Percentiles rank a stretch among this genome's conserved stretches.
phyloP scores from a whole-genome alignment of 345 rosid species.

The Tarenaya hassleriana region DNA sequence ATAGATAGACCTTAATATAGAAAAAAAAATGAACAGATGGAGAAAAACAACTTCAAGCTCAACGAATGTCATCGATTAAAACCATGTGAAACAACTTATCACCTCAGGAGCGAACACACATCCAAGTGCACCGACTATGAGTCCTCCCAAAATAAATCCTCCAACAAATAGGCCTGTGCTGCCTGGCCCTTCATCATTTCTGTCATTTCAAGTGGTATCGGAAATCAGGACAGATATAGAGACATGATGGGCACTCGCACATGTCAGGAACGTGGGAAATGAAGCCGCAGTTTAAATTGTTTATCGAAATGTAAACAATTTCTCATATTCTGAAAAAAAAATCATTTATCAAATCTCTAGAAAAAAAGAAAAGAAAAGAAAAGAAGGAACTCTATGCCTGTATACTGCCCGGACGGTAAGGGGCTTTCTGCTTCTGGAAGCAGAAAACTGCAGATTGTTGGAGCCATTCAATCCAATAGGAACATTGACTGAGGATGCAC shows the following conservation, averaged over 20 bases:
- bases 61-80: not conserved
- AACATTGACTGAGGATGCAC: constrained; percentile 33
- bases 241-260: not conserved
- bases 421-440: constrained; percentile 41
- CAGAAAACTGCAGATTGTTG: constrained; percentile 34
- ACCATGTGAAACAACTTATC: constrained; percentile 17
- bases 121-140: constrained; percentile 85
- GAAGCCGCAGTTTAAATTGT: not conserved
- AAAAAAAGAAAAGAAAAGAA: not conserved
- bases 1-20: not conserved
- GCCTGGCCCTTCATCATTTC: constrained; percentile 59
- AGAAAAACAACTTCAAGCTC: not conserved
- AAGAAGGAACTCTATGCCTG: constrained; percentile 38
- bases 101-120: constrained; percentile 98
- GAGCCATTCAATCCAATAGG: constrained; percentile 36
- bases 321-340: no score
- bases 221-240: not conserved
- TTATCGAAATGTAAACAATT: no score
- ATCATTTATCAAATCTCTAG: not conserved
- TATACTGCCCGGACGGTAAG: constrained; percentile 56
- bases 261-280: not conserved
- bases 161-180: constrained; percentile 65
- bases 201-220: constrained; percentile 27
- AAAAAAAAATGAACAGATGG: not conserved
- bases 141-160: constrained; percentile 87